Evolutionary conservation across 75 land plant species (phyloP), one percentile per base, ranked within the genome.

Genomic region (Picea glauca): DNA sequence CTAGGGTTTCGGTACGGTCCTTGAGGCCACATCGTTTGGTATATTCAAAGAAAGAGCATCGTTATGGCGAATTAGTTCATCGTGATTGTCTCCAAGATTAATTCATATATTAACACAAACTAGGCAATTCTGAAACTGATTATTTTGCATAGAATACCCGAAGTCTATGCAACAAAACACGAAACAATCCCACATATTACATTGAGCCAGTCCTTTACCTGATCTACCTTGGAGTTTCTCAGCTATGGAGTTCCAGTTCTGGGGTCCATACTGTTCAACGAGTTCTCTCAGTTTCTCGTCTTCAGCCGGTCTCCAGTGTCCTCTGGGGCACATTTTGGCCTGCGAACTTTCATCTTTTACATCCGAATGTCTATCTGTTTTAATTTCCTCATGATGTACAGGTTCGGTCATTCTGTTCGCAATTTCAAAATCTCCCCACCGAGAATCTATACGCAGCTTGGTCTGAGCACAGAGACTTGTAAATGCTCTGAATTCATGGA

Each of bases 241-340:
- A 5, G 89, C 90, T 33, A 88, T 88, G 79, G 79, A 77, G 59
- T 86, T 88, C 90, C 90, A 88, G 78, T 88, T 88, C 58, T 88
- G 90, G 40, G 90, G 89, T 14, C 90, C 90, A 59, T 80, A 84
- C 13, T 63, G 72, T 6, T 35, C 68, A 32, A 88, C 90, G 13
- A 88, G 80, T 33, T 88, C 88, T 60, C 60, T 83, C 15, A 88
- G 89, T 75, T 88, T 88, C 20, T 83, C 85, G 46, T 88, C 90
- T 73, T 88, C 90, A 7, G 75, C 56, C 4, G 90, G 90, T 40
- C 85, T 76, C 90, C 90, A 88, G 76, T 88, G 90, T 70, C 90
- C 90, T 17, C 90, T 73, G 32, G 60, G 32, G 43, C 76, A 75
- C 33, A 26, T 17, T 31, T 75, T 57, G 58, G 4, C 50, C 3